A percentile compares a stretch with the other conserved stretches of the same genome.
These are phyloP conservation scores for Macaranga tanarius DNA, from an alignment of 441 rosid genomes.

Conservation along the genomic window DNA sequence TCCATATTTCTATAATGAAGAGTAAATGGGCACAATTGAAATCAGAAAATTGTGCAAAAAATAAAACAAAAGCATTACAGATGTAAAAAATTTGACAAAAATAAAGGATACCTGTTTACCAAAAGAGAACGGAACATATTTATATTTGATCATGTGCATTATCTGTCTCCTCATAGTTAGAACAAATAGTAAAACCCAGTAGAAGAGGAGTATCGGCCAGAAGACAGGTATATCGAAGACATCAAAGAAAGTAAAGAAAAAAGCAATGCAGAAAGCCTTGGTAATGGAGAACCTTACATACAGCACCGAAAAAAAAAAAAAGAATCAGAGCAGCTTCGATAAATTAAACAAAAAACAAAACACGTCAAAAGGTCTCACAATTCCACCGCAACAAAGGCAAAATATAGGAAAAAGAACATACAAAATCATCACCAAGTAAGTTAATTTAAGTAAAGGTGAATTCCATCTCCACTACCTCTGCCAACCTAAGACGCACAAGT, in stretches of 20 bases:
- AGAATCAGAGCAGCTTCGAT: background rate
- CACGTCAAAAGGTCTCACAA: background rate
- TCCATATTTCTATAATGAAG: conserved; percentile 55
- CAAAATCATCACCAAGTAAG: background rate
- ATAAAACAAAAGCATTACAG: background rate
- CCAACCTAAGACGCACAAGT: too few relatives aligned
- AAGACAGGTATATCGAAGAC: conserved; percentile 91
- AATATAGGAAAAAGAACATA: background rate
- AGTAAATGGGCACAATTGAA: conserved; percentile 18
- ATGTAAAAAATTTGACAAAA: too few relatives aligned
- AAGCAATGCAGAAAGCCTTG: conserved; percentile 77
- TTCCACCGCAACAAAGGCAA: background rate
- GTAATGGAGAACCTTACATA: conserved; percentile 74
- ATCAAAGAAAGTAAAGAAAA: conserved; percentile 82
- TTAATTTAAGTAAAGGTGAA: background rate
- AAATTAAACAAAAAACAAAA: conserved; percentile 1
- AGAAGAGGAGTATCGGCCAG: conserved; percentile 94
- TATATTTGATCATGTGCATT: conserved; percentile 95
- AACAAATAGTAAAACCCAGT: conserved; percentile 84
- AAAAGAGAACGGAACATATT: conserved; percentile 77
- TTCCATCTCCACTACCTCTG: too few relatives aligned
- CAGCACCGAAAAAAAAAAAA: background rate
- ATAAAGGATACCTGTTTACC: conserved; percentile 74
- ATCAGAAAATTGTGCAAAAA: background rate
- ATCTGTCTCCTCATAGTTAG: conserved; percentile 95